These are phyloP conservation scores for Metschnikowia vanudenii DNA, from an alignment of 805 yeast genomes.

Conservation along the genomic window DNA sequence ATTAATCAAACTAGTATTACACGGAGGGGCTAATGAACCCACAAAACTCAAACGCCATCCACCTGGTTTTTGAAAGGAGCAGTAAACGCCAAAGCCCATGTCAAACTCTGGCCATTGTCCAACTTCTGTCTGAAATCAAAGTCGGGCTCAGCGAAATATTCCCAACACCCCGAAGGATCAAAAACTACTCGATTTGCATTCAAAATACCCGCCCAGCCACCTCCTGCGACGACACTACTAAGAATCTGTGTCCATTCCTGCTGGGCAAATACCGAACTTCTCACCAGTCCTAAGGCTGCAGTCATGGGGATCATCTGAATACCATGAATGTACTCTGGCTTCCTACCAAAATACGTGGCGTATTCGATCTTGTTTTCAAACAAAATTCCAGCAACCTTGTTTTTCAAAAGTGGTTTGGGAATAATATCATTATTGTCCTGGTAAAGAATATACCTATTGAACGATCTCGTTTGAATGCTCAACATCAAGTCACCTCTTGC, in stretches of 20 bases:
- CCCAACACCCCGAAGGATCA: conserved; percentile 50
- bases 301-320: conserved; percentile 77
- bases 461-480: conserved; percentile 51
- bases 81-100: conserved; percentile 60
- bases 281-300: conserved; percentile 55
- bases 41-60: neutral
- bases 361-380: conserved; percentile 73
- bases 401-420: conserved; percentile 51
- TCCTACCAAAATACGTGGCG: conserved; percentile 67
- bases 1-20: no score
- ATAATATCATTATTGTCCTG: conserved; percentile 40
- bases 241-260: conserved; percentile 26
- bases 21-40: no score
- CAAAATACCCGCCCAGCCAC: conserved; percentile 63
- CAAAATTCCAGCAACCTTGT: conserved; percentile 66
- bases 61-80: conserved; percentile 39
- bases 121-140: conserved; percentile 33
- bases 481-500: conserved; percentile 58
- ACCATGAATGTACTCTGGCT: conserved; percentile 67
- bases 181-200: conserved; percentile 44
- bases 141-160: conserved; percentile 47
- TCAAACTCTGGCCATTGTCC: conserved; percentile 62
- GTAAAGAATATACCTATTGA: conserved; percentile 56
- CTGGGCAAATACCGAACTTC: conserved; percentile 45
- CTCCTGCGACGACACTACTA: conserved; percentile 26